phyloP scores from a whole-genome alignment of 2,329 filamentous ascomycete genomes.

The Neofusicoccum sp. region DNA sequence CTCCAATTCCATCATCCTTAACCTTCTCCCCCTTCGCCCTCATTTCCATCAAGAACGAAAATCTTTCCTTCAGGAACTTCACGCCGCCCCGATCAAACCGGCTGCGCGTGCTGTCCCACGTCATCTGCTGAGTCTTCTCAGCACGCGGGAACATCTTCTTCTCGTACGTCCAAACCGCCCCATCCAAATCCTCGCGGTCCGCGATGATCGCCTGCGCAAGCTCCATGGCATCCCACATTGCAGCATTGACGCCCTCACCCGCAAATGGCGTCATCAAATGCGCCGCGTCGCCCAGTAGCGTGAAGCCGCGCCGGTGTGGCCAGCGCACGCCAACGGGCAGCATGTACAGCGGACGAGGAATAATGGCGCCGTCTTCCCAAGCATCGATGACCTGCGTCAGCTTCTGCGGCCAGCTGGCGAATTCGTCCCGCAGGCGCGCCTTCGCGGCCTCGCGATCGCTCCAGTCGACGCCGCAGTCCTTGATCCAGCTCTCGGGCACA shows the following conservation, averaged over 20 bases:
- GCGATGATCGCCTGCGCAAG: conserved; percentile 37
- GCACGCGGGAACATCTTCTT: conserved; percentile 24
- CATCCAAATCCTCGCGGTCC: conserved; percentile 25
- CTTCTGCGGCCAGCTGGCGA: conserved; percentile 24
- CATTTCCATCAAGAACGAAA: neutral
- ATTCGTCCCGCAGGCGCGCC: conserved; percentile 35
- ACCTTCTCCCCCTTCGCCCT: conserved; percentile 4
- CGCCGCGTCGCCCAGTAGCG: conserved; percentile 59
- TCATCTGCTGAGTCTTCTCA: conserved; percentile 34
- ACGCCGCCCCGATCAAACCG: conserved; percentile 8
- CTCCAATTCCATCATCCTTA: neutral
- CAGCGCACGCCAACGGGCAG: conserved; percentile 53
- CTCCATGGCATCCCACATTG: conserved; percentile 54
- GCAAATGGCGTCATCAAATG: conserved; percentile 60
- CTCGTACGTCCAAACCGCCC: conserved; percentile 25
- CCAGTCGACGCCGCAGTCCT: conserved; percentile 48
- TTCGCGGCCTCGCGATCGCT: conserved; percentile 38
- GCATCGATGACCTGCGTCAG: conserved; percentile 22
- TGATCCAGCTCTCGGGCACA: conserved; percentile 39
- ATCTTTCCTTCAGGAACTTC: conserved; percentile 38
- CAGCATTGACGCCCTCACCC: conserved; percentile 60
- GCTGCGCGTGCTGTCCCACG: conserved; percentile 24
- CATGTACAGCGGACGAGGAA: conserved; percentile 46
- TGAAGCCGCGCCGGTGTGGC: conserved; percentile 49
- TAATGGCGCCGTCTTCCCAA: conserved; percentile 19